These are phyloP conservation scores for Nitzschia sp. DNA, from an alignment of 108 stramenopile genomes.

Conservation along the genomic window DNA sequence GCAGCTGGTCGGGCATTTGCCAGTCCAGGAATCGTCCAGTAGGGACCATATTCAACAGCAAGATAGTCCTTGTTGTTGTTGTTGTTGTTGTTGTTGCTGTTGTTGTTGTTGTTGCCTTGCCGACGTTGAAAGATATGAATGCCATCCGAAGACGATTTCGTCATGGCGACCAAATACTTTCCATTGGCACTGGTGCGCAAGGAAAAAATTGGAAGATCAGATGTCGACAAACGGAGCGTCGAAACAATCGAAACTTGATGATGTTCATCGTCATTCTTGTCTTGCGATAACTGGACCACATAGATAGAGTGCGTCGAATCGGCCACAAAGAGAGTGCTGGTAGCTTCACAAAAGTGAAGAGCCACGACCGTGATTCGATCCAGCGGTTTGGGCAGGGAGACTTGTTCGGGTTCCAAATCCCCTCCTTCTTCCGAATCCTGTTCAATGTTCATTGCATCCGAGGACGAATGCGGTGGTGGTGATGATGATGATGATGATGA, in stretches of 20 bases:
- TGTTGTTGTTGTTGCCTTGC: conserved; percentile 17
- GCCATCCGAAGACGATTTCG: conserved; percentile 6
- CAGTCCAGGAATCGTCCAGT: conserved; percentile 76
- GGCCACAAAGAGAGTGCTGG: conserved; percentile 13
- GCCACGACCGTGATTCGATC: conserved; percentile 8
- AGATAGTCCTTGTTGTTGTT: too few relatives aligned
- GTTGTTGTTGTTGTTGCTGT: too few relatives aligned
- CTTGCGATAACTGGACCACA: neutral
- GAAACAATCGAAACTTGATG: neutral
- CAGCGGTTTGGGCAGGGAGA: conserved; percentile 19
- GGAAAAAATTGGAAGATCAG: conserved; percentile 20
- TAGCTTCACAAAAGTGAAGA: conserved; percentile 15
- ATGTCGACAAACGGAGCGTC: neutral
- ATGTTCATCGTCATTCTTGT: too few relatives aligned
- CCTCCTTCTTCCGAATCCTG: neutral
- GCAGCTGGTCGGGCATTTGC: conserved; percentile 40
- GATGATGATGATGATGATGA: too few relatives aligned
- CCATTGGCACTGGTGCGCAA: conserved; percentile 37
- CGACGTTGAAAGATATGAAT: conserved; percentile 54
- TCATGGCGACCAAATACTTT: conserved; percentile 58
- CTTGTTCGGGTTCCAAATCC: conserved; percentile 13
- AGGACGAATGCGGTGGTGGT: too few relatives aligned
- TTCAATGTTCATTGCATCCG: too few relatives aligned
- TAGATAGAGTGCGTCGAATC: conserved; percentile 1
- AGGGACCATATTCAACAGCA: conserved; percentile 35